Evolutionary conservation across 305 asterid genomes (phyloP).

Genomic region (Salvia sclarea): DNA sequence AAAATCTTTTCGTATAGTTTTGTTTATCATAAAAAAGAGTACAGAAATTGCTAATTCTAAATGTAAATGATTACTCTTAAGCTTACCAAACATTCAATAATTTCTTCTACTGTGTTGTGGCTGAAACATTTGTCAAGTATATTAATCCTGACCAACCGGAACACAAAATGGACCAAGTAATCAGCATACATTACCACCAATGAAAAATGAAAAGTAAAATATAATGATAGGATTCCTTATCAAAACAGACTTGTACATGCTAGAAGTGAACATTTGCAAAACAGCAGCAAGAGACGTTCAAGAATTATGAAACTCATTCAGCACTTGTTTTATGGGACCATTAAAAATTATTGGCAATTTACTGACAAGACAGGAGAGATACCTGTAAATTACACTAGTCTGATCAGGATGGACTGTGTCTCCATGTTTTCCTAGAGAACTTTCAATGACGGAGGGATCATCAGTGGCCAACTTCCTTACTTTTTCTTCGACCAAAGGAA

Average conservation of each 20-base stretch:
- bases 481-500: conserved; percentile 78
- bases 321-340: conserved; percentile 18
- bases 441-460: conserved; percentile 84
- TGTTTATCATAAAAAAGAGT: neutral
- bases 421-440: conserved; percentile 62
- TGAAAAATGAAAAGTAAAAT: conserved; percentile 1
- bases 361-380: conserved; percentile 22
- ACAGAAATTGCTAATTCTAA: neutral
- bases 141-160: conserved; percentile 58
- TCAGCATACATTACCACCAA: conserved; percentile 29
- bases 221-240: conserved; percentile 6
- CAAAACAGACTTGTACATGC: neutral
- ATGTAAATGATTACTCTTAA: neutral
- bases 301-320: conserved; percentile 1
- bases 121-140: conserved; percentile 83
- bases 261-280: neutral
- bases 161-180: conserved; percentile 22
- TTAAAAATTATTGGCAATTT: neutral
- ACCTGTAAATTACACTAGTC: conserved; percentile 74
- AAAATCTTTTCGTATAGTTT: neutral
- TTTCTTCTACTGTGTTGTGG: conserved; percentile 90
- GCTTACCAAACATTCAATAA: conserved; percentile 83
- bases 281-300: conserved; percentile 22
- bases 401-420: conserved; percentile 62
- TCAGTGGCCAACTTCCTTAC: conserved; percentile 73